Base-by-base conservation (phyloP, 2,329 filamentous ascomycete genomes). In the Fusarium pseudocircinatum region DNA sequence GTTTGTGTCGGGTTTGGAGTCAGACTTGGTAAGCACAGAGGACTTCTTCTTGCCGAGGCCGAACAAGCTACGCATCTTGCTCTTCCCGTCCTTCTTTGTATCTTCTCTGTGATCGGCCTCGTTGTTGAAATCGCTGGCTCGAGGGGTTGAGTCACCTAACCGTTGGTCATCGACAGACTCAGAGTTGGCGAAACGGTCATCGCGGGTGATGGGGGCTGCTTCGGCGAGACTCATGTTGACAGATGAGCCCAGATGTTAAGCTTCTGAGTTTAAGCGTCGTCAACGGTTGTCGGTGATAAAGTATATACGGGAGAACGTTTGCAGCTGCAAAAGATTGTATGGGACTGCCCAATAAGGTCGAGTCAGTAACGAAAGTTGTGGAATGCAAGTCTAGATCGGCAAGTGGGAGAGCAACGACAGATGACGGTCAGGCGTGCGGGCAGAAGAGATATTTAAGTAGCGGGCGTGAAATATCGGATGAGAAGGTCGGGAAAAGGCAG, bases 31-130 rank as follows among this genome's bases (percentile, higher is more conserved):
- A 16, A 69, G 42, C 11, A 61, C 50, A 13, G 74, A 61, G 22
- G 67, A 83, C 82, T 89, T 90, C 82, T 91, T 91, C 84, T 89
- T 91, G 59, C 88, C 88, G 72, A 91, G 86, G 10, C 87, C 85
- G 79, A 91, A 91, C 46, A 91, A 82, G 70, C 86, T 85, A 72
- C 88, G 84, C 82, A 88, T 90, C 79, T 88, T 87, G 56, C 85
- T 87, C 59, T 76, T 75, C n/a, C 69, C 67, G 24, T 78, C 76
- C 56, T 72, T 77, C 46, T 75, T 76, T 20, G 65, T 32, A 30
- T 74, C 75, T 28, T 61, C 74, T 6, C 54, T 52, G 14, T 68
- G 67, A 37, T 63, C 69, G 28, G 60, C 44, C 18, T 78, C 67
- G 47, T 44, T 91, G 63, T 88, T 88, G 67, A 92, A 87, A 9